Base-by-base conservation (phyloP, 352 stramenopile species). In the Phytophthora capsici region DNA sequence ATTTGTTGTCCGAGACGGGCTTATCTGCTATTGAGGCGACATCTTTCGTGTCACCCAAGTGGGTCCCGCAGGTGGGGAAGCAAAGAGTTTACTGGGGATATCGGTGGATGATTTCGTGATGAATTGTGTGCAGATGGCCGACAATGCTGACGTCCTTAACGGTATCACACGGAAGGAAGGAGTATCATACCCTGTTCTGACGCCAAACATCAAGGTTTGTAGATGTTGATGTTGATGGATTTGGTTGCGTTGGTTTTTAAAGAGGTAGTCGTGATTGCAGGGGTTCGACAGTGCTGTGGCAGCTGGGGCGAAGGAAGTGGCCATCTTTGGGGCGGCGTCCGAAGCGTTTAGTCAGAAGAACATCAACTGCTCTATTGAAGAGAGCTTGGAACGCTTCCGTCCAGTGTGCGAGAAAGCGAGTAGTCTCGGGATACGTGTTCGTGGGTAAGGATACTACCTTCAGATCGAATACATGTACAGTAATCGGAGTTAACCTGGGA, bases 331-430 rank as follows among this genome's bases (percentile, higher is more conserved):
- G 7, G 93, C 97, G 0, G 96, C 97, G 5, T 98, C 94, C 12
- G 97, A 99, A 61, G 76, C 81, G 20, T 99, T 99, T 69, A 98
- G 91, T 37, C 77, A 92, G 52, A 96, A 95, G 72, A 99, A 99
- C 67, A 98, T 99, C 67, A 99, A 99, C 75, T 99, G 96, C 66
- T 97, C 83, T 8, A 98, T 99, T 61, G 80, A 97, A 43, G 95
- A 99, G 70, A 98, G 93, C 45, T 64, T 99, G 1, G 80, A 97
- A 41, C 90, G 96, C 19, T 99, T 99, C 71, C 75, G 80, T 9
- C 89, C 82, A 3, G 90, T 99, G 22, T 90, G 88, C 36, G 86
- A 96, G 19, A 89, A 89, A 58, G 93, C 95, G 16, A 67, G 80
- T 30, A 66, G 75, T 36, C 63, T 93, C 2, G 83, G 90, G 2